Evolutionary conservation across 2,329 filamentous ascomycete species (phyloP), one percentile per base, ranked within the genome.

Genomic region (Claviceps digitariae): DNA sequence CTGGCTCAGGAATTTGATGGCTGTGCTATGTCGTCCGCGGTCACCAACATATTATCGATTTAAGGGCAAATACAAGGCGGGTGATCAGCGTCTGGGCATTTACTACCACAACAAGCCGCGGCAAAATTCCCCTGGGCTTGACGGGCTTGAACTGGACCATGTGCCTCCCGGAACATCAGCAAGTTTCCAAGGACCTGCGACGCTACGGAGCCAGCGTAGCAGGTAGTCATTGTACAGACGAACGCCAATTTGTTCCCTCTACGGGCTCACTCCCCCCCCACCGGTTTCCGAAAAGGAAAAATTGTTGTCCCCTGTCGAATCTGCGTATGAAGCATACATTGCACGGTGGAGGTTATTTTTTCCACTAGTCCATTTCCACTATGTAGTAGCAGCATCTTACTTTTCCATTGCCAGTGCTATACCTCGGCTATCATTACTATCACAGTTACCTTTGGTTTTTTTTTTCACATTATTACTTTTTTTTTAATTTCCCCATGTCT

Each of bases 31-130:
- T 60, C 83, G 91, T 49, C 90, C 93, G 13, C 79, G 90, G 21
- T 83, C 89, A 21, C 90, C 91, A 8, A 91, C 87, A 0, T 97
- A 96, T 67, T 81, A 96, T 64, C 79, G 81, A 56, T 95, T 97
- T 74, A 96, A 95, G 72, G 73, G 73, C 45, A 72, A 73, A 52
- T 91, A 93, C 61, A 72, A 82, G 57, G 77, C 83, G 57, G 93
- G 93, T 7, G 93, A 97, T 66, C 87, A 95, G 69, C 81, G 93
- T 27, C 82, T 96, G 56, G 87, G 84, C 6, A 72, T 76, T 25
- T 64, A 63, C 44, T 61, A 62, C 29, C 62, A 63, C 23, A 64
- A 65, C 52, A 60, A 66, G 9, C 63, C 62, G 65, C 77, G 66
- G 72, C 81, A 66, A 68, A 74, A 61, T 71, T 73, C 64, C 64